A percentile compares a stretch with the other conserved stretches of the same genome.
Evolutionary conservation across 805 yeast genomes (phyloP).

Genomic region (Candida gorgasii): DNA sequence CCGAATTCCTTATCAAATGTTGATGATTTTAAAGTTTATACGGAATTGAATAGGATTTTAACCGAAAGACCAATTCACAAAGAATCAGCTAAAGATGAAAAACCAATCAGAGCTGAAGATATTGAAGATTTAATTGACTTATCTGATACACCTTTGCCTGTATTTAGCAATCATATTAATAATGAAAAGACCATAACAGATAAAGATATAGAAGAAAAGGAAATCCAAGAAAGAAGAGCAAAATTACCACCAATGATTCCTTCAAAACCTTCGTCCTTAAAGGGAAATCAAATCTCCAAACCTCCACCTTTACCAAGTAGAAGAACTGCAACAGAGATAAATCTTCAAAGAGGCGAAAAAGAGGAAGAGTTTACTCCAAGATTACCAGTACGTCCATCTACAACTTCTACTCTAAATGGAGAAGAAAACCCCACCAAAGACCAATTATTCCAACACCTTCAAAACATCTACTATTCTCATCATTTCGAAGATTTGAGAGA

Average conservation of each 20-base stretch:
- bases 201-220: not conserved
- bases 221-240: conserved; percentile 10
- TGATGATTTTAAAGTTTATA: conserved; percentile 39
- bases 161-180: conserved; percentile 9
- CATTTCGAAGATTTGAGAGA: conserved; percentile 27
- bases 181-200: not conserved
- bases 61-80: conserved; percentile 5
- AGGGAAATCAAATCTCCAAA: conserved; percentile 29
- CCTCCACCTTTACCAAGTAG: conserved; percentile 30
- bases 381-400: conserved; percentile 15
- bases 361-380: conserved; percentile 6
- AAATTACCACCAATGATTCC: conserved; percentile 48
- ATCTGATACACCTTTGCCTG: conserved; percentile 21
- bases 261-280: conserved; percentile 44
- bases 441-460: conserved; percentile 15
- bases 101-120: conserved; percentile 11
- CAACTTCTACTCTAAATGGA: conserved; percentile 1
- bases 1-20: conserved; percentile 62
- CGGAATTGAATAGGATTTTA: conserved; percentile 29
- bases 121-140: conserved; percentile 39
- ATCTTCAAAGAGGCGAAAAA: too few species aligned
- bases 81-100: not conserved
- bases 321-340: conserved; percentile 6
- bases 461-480: conserved; percentile 17
- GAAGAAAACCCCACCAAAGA: conserved; percentile 16